Evolutionary conservation across 768 basidiomycete genomes (phyloP), one percentile per base, ranked within the genome.

Genomic region (Tricholoma furcatifolium): DNA sequence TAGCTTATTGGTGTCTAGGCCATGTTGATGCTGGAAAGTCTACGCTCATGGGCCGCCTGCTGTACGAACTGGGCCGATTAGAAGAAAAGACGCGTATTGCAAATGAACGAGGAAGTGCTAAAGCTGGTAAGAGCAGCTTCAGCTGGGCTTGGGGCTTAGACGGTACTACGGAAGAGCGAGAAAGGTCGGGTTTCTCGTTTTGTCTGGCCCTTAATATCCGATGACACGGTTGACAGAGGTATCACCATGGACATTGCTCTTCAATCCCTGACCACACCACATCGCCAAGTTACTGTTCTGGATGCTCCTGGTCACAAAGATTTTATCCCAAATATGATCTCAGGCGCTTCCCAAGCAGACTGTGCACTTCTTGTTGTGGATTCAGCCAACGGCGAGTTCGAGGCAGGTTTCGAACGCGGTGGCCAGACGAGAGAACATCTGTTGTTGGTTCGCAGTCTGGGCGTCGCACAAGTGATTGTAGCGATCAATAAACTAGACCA

Each of bases 1-100:
- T 47, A 7, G 11, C 24, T 17, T 55, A 32, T 48, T 38, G 34
- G 35, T 56, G 21, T 31, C 3, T 60, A 98, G 96, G 97, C 35
- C 97, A 99, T 64, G 97, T 99, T 55, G 97, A 99, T 71, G 97
- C 97, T 15, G 97, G 97, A 21, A 99, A 99, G 69, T 97, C 94
- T 4, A 99, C 97, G 1, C 72, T 99, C 23, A 98, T 98, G 93
- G 97, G 97, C 1, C 78, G 96, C 50, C 63, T 99, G 53, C 63
- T 98, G 47, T 98, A 98, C 67, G 97, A 98, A 57, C 78, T 96
- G 1, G 97, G 97, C 12, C 78, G 81, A 59, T 66, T 98, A 44
- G 88, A 90, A 55, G 94, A 98, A 62, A 93, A 91, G 70, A 85
- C 85, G 14, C 82, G 85, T 49, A 71, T 81, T 35, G 83, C 86